Percentiles rank a stretch among this genome's conserved stretches.
Evolutionary conservation across 805 yeast genomes (phyloP).

Genomic region (Yamadazyma takamatsuzukensis): DNA sequence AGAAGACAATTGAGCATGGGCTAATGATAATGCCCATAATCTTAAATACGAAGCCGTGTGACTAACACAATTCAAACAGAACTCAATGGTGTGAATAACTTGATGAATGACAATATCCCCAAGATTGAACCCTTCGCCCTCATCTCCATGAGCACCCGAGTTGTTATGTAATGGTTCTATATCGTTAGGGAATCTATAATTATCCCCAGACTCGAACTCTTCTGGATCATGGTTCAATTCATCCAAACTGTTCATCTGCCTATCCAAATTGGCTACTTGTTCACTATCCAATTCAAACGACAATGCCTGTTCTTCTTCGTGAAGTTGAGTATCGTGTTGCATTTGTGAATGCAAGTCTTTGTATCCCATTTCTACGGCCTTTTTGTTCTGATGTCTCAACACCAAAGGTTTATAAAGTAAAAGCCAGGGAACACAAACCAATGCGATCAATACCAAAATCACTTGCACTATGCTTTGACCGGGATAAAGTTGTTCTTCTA

Average conservation of each 20-base stretch:
- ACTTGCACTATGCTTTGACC: constrained; percentile 65
- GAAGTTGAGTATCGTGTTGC: constrained; percentile 27
- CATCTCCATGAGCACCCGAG: constrained; percentile 37
- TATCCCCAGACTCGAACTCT: constrained; percentile 12
- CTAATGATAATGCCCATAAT: constrained; percentile 75
- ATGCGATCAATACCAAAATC: constrained; percentile 52
- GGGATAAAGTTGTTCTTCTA: constrained; percentile 62
- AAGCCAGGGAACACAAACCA: constrained; percentile 73
- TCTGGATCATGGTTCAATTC: constrained; percentile 16
- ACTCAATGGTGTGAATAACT: constrained; percentile 77
- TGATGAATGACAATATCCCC: constrained; percentile 76
- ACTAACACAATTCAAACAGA: constrained; percentile 74
- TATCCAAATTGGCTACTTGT: constrained; percentile 3
- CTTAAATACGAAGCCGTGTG: constrained; percentile 78
- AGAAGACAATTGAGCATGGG: constrained; percentile 73
- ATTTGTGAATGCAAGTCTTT: constrained; percentile 30
- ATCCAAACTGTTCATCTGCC: constrained; percentile 9
- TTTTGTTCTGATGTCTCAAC: constrained; percentile 34
- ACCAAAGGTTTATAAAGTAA: constrained; percentile 61
- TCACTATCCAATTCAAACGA: constrained; percentile 11
- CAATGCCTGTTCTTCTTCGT: constrained; percentile 40
- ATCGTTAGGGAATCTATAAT: constrained; percentile 39
- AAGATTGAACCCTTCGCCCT: constrained; percentile 35
- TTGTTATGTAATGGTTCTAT: constrained; percentile 32
- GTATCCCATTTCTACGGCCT: constrained; percentile 34